Evolutionary conservation across 192 early-diverging fungal species (phyloP).

Genomic region (Coemansia aciculifera): DNA sequence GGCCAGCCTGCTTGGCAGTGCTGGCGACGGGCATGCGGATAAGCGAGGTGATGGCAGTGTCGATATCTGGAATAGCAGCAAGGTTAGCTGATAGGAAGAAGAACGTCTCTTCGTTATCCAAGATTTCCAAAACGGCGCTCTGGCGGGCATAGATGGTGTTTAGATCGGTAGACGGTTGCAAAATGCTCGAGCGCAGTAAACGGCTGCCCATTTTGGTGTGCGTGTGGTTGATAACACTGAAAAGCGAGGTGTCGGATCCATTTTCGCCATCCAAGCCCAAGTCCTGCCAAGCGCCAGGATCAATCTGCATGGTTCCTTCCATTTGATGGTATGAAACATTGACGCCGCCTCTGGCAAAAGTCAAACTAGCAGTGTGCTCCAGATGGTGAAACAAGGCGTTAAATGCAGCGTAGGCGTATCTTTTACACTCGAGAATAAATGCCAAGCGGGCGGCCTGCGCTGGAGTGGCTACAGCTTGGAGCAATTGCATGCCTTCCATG

Average conservation of each 20-base stretch:
- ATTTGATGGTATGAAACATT: slow-evolving; percentile 37
- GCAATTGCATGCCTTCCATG: slow-evolving; percentile 19
- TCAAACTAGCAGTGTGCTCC: slow-evolving; percentile 11
- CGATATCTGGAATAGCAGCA: slow-evolving; percentile 56
- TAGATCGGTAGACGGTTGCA: slow-evolving; percentile 65
- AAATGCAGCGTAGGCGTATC: slow-evolving; percentile 47
- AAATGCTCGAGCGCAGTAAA: slow-evolving; percentile 70
- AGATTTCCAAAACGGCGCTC: slow-evolving; percentile 41
- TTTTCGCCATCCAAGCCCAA: slow-evolving; percentile 20
- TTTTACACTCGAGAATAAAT: slow-evolving; percentile 28
- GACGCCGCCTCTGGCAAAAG: slow-evolving; percentile 24
- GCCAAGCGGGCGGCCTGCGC: slow-evolving; percentile 21
- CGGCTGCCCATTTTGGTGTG: slow-evolving; percentile 53
- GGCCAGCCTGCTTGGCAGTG: slow-evolving; percentile 61
- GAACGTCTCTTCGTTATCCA: slow-evolving; percentile 54
- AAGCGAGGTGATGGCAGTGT: slow-evolving; percentile 58
- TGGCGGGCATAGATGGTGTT: slow-evolving; percentile 39
- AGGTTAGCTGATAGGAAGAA: slow-evolving; percentile 53
- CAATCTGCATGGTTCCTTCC: slow-evolving; percentile 53
- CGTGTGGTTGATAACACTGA: slow-evolving; percentile 40
- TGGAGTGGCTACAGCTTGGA: slow-evolving; percentile 23
- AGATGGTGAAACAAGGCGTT: slow-evolving; percentile 40
- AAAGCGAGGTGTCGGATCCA: slow-evolving; percentile 17
- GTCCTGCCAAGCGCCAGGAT: slow-evolving; percentile 48
- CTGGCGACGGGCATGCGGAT: slow-evolving; percentile 52